Evolutionary conservation across 176 grass and related monocot species (phyloP).

Genomic region (Avena sativa): DNA sequence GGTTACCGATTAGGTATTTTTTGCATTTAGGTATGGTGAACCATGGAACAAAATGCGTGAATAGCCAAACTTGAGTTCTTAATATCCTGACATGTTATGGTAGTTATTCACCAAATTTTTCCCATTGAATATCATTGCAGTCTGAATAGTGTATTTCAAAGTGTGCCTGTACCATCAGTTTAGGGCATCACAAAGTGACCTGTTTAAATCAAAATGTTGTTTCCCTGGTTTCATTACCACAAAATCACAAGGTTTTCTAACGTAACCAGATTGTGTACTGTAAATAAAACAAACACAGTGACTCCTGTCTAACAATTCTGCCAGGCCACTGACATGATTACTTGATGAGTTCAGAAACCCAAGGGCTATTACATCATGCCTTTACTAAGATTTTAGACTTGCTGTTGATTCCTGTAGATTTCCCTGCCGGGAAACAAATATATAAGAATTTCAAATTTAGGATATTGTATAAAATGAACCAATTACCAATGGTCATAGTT

Average conservation of each 20-base stretch:
- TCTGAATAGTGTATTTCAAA: background rate
- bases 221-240: background rate
- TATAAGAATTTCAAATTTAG: background rate
- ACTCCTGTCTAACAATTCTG: background rate
- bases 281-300: background rate
- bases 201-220: conserved; percentile 7
- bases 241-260: background rate
- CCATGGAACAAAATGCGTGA: background rate
- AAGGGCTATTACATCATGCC: background rate
- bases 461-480: background rate
- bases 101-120: background rate
- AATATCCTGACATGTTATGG: background rate
- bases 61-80: background rate
- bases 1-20: background rate
- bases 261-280: background rate
- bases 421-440: background rate
- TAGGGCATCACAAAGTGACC: background rate
- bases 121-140: background rate
- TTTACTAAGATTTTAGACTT: background rate
- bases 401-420: conserved; percentile 17
- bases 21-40: background rate
- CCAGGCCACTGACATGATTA: background rate
- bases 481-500: background rate
- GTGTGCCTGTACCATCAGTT: background rate
- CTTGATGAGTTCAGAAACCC: conserved; percentile 2